Evolutionary conservation across 129 eudicot species (phyloP), one percentile per base, ranked within the genome.

Genomic region (Flaveria sonorensis): DNA sequence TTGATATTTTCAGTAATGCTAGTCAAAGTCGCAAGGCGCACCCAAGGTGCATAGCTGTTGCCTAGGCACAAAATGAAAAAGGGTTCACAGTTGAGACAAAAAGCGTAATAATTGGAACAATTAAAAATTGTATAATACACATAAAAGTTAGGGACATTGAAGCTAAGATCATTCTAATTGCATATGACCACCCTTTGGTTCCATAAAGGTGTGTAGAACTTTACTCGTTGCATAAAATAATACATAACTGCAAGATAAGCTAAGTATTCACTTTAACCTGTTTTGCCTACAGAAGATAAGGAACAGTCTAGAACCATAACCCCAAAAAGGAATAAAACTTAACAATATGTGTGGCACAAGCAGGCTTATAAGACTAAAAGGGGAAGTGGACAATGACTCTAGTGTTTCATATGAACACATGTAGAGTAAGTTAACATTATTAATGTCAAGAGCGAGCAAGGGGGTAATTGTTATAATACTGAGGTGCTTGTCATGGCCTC

Each of bases 311-410:
- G 63, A 56, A 56, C 26, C 28, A 9, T 56, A 56, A 19, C 28
- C 30, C 26, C 20, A 56, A 56, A 56, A 56, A 20, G 63, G 14
- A 56, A 20, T 56, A 56, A 7, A 56, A 0, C n/a, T 20, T n/a
- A n/a, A n/a, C n/a, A n/a, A n/a, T n/a, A 47, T 71, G 48, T 71
- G 64, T 51, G 28, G 64, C 76, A 71, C 45, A 71, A 5, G 28
- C 51, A 48, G 75, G n/a, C 51, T 70, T 4, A 50, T 48, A 70
- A 70, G 74, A 52, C 60, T 46, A 48, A 70, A 47, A 46, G 74
- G 40, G 74, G 51, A 45, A 26, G 51, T 26, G 73, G 45, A 4
- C 53, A 69, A 21, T 21, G 43, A 26, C 39, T 46, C 21, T 30
- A 26, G 28, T 70, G 36, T 72, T 30, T 12, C 63, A 53, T 72